A percentile compares a stretch with the other conserved stretches of the same genome.
phyloP scores from a whole-genome alignment of 352 stramenopile genomes.

The Phytopythium ostracodes region DNA sequence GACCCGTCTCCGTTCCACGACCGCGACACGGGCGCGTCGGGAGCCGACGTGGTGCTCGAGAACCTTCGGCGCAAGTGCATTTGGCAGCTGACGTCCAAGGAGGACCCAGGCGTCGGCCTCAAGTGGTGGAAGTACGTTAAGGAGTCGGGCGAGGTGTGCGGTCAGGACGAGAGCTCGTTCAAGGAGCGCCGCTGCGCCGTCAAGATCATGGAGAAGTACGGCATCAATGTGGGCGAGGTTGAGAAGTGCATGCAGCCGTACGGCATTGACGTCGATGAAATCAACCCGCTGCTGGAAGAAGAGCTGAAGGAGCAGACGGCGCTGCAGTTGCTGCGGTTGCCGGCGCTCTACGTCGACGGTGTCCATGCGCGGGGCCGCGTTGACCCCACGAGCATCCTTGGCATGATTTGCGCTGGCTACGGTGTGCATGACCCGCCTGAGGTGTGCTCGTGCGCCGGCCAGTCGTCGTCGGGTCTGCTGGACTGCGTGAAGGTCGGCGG shows the following conservation, averaged over 20 bases:
- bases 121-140: constrained; percentile 96
- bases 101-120: constrained; percentile 79
- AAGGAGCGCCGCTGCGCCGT: constrained; percentile 85
- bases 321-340: constrained; percentile 89
- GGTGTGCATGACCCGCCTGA: constrained; percentile 72
- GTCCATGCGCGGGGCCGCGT: constrained; percentile 91
- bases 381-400: constrained; percentile 77
- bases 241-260: constrained; percentile 93
- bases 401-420: constrained; percentile 86
- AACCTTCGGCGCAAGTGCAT: constrained; percentile 94
- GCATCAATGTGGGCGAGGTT: constrained; percentile 81
- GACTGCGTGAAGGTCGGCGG: constrained; percentile 74
- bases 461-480: constrained; percentile 51
- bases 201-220: constrained; percentile 88
- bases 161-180: constrained; percentile 81
- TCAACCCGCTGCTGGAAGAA: constrained; percentile 89
- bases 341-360: constrained; percentile 94
- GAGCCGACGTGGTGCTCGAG: constrained; percentile 93
- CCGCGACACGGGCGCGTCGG: constrained; percentile 87
- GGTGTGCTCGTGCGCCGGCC: constrained; percentile 72
- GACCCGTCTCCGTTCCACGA: constrained; percentile 95
- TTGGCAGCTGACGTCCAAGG: constrained; percentile 85
- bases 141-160: constrained; percentile 87
- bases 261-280: constrained; percentile 79
- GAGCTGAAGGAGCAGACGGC: constrained; percentile 89